These are phyloP conservation scores for Coemansia asiatica DNA, from an alignment of 192 early-diverging fungal species.

Conservation along the genomic window DNA sequence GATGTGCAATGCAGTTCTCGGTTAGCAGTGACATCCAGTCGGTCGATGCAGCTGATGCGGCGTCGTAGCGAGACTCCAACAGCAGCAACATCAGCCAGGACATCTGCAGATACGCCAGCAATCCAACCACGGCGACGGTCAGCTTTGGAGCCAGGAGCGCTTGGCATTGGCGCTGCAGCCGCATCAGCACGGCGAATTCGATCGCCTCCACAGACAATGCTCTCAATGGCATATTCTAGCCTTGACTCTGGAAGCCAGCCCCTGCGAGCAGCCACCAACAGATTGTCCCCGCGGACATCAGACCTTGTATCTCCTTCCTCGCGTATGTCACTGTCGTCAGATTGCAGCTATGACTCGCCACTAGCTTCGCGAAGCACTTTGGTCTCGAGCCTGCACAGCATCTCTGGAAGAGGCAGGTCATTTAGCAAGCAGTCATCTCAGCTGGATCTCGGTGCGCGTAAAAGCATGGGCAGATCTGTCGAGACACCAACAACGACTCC, in stretches of 20 bases:
- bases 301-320: not conserved
- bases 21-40: not conserved
- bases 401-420: no score
- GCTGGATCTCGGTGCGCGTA: not conserved
- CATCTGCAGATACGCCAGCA: not conserved
- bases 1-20: no score
- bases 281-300: not conserved
- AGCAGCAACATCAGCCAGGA: not conserved
- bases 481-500: no score
- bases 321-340: conserved; percentile 2
- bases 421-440: no score
- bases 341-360: not conserved
- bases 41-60: conserved; percentile 8
- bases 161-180: no score
- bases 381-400: no score
- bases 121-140: not conserved
- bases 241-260: not conserved
- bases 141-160: not conserved
- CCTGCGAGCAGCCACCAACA: not conserved
- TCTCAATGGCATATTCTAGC: not conserved
- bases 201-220: not conserved
- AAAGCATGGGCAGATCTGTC: no score
- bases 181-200: no score
- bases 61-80: conserved; percentile 22
- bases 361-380: not conserved